Conservation (phyloP, 768 basidiomycete genomes). For the Pisolithus tinctorius region DNA sequence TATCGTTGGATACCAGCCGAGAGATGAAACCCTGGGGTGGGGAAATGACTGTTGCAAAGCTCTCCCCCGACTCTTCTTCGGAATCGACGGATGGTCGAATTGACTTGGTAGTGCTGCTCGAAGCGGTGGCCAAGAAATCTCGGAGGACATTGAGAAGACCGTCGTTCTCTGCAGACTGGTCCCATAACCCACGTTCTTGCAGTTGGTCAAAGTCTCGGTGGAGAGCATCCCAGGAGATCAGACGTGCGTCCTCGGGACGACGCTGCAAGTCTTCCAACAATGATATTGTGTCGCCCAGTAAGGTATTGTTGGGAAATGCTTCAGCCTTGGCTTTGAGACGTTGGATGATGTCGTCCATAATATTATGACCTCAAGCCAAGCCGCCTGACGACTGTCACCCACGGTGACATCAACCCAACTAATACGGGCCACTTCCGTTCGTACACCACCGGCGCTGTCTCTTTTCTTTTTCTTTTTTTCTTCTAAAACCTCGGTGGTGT, state of each 20-base stretch:
- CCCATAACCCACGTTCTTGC: constrained; percentile 21
- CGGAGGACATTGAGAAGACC: constrained; percentile 22
- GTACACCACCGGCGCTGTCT: not conserved
- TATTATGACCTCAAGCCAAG: not conserved
- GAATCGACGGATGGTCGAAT: not conserved
- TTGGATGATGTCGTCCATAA: constrained; percentile 23
- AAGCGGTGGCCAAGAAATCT: constrained; percentile 8
- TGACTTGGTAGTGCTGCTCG: not conserved
- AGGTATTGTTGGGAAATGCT: constrained; percentile 4
- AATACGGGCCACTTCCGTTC: too few species aligned
- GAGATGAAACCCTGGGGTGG: constrained; percentile 7
- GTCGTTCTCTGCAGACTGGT: constrained; percentile 18
- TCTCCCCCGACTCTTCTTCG: not conserved
- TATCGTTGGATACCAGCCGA: constrained; percentile 18
- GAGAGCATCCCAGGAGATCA: constrained; percentile 19
- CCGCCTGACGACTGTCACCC: not conserved
- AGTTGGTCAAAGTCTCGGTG: constrained; percentile 15
- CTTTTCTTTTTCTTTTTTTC: not conserved
- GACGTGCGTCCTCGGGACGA: constrained; percentile 11
- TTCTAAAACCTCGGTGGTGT: not conserved
- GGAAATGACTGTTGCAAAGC: constrained; percentile 13
- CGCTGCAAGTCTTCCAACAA: constrained; percentile 16
- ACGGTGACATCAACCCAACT: too few species aligned
- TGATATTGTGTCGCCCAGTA: constrained; percentile 18
- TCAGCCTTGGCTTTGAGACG: constrained; percentile 14